Evolutionary conservation across 768 basidiomycete genomes (phyloP).

Genomic region (Suillus occidentalis): DNA sequence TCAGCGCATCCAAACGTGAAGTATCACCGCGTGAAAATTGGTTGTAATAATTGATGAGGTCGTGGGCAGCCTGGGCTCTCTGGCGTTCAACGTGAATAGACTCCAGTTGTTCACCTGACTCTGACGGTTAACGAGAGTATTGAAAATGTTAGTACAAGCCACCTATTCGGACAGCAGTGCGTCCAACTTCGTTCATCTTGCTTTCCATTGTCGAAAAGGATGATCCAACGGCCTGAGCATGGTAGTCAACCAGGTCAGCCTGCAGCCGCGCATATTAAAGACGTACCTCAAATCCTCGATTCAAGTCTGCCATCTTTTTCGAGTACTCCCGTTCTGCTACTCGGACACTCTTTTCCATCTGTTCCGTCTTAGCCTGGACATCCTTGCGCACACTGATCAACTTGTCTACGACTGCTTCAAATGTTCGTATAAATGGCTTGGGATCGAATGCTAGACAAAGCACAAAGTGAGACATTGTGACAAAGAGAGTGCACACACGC

Average conservation of each 20-base stretch:
- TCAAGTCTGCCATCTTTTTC: constrained; percentile 90
- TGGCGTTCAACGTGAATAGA: constrained; percentile 90
- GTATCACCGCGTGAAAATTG: constrained; percentile 86
- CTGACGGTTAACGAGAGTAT: constrained; percentile 10
- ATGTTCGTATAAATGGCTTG: constrained; percentile 87
- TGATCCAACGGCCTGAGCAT: constrained; percentile 72
- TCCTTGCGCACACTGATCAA: constrained; percentile 86
- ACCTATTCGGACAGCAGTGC: constrained; percentile 94
- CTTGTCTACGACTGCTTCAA: constrained; percentile 88
- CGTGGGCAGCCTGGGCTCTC: constrained; percentile 90
- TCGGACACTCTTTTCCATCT: constrained; percentile 89
- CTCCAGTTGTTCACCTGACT: constrained; percentile 89
- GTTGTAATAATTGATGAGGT: constrained; percentile 92
- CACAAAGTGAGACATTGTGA: constrained; percentile 1
- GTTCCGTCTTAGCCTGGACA: constrained; percentile 86
- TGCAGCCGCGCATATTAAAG: neutral
- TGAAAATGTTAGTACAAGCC: constrained; percentile 19
- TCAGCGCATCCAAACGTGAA: constrained; percentile 66
- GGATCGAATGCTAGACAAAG: constrained; percentile 80
- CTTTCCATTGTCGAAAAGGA: constrained; percentile 90
- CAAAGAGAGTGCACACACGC: constrained; percentile 35
- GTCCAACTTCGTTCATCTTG: constrained; percentile 89
- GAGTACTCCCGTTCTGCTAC: constrained; percentile 92
- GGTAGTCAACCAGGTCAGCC: neutral
- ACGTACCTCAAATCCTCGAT: constrained; percentile 89